A percentile compares a stretch with the other conserved stretches of the same genome.
These are phyloP conservation scores for Pseudozyma sp. DNA, from an alignment of 1,284 basidiomycete species.

Conservation along the genomic window DNA sequence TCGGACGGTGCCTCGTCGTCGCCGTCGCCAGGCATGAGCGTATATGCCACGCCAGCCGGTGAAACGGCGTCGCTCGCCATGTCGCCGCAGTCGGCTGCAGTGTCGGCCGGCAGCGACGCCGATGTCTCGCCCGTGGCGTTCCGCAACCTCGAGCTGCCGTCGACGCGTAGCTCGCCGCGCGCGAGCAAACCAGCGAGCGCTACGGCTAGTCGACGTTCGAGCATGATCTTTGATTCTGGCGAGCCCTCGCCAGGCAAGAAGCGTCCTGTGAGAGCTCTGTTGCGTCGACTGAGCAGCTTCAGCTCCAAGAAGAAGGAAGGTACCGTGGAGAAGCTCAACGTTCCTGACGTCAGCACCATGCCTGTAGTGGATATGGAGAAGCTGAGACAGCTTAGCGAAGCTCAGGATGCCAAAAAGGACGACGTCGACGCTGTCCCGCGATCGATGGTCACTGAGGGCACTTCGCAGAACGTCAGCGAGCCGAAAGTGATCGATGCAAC, in stretches of 20 bases:
- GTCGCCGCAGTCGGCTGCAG: conserved; percentile 36
- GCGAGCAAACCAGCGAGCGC: conserved; percentile 15
- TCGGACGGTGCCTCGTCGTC: conserved; percentile 4
- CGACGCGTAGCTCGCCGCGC: conserved; percentile 6
- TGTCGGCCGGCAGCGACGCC: conserved; percentile 33
- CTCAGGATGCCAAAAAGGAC: conserved; percentile 2
- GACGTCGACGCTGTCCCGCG: neutral
- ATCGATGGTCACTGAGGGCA: neutral
- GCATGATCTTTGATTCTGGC: conserved; percentile 11
- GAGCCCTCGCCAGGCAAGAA: conserved; percentile 17
- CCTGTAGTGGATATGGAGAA: conserved; percentile 34
- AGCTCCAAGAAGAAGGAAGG: conserved; percentile 22
- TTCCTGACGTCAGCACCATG: conserved; percentile 41
- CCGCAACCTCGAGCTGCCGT: conserved; percentile 23
- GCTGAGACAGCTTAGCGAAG: conserved; percentile 29
- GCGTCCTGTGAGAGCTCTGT: conserved; percentile 19
- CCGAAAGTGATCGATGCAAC: neutral
- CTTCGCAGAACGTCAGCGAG: neutral
- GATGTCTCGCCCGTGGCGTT: conserved; percentile 41
- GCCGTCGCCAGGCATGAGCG: conserved; percentile 14
- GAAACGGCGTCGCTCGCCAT: conserved; percentile 14
- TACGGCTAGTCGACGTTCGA: conserved; percentile 28
- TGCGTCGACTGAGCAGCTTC: conserved; percentile 53
- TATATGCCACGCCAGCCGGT: conserved; percentile 21
- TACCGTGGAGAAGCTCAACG: conserved; percentile 34